Evolutionary conservation across 2,329 filamentous ascomycete species (phyloP).

Genomic region (Colletotrichum sp.): DNA sequence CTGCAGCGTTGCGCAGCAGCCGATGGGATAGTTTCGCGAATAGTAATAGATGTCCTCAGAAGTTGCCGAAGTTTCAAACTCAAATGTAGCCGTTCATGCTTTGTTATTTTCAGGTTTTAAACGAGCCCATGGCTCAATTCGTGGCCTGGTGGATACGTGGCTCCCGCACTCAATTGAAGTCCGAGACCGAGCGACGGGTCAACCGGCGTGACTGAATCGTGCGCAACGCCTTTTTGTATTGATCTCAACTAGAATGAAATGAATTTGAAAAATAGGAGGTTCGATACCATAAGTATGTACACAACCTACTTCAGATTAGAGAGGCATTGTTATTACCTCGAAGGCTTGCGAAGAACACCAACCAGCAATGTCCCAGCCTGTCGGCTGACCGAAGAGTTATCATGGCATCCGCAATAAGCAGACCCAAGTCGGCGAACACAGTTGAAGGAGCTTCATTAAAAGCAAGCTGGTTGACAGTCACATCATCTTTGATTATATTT

Average conservation of each 20-base stretch:
- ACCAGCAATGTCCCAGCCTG: not conserved
- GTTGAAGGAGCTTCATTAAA: not conserved
- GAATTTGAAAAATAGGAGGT: accelerated
- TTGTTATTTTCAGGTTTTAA: not conserved
- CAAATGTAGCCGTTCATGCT: not conserved
- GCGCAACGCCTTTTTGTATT: not conserved
- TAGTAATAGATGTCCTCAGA: not conserved
- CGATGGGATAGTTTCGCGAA: not conserved
- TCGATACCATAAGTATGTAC: not conserved
- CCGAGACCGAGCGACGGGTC: not conserved
- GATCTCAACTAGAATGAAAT: accelerated
- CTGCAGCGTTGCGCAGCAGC: not conserved
- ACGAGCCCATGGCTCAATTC: not conserved
- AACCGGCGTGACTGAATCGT: not conserved
- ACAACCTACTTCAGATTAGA: not conserved
- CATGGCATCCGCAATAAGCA: not conserved
- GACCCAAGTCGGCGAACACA: not conserved
- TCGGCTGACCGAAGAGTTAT: not conserved
- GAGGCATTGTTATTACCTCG: accelerated
- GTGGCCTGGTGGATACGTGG: not conserved
- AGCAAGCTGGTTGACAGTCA: not conserved
- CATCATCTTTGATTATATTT: not conserved
- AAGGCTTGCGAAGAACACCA: not conserved
- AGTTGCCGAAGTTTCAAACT: not conserved
- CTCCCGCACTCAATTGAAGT: not conserved